Conservation (phyloP, 164 flowering plant species). For the Buxus sempervirens region DNA sequence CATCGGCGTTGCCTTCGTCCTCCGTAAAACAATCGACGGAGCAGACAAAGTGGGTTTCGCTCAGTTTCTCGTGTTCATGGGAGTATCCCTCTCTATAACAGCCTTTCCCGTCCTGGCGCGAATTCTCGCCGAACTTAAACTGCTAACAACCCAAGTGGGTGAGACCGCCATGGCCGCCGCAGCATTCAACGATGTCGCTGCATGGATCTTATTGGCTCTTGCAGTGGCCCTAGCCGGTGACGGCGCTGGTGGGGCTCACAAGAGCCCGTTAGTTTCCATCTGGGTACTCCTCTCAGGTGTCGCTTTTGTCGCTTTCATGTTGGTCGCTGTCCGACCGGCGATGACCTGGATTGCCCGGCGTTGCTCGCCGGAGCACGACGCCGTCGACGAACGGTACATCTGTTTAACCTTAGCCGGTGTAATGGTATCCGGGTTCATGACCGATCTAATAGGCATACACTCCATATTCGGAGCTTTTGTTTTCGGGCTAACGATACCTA, state of each 20-base stretch:
- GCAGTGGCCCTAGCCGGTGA: slow-evolving; percentile 30
- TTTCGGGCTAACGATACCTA: slow-evolving; percentile 41
- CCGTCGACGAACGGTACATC: slow-evolving; percentile 46
- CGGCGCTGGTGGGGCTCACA: slow-evolving; percentile 15
- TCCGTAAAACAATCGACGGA: slow-evolving; percentile 20
- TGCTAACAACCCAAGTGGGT: slow-evolving; percentile 26
- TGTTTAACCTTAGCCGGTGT: slow-evolving; percentile 41
- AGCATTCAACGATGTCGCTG: slow-evolving; percentile 33
- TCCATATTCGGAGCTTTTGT: slow-evolving; percentile 51
- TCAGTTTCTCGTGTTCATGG: slow-evolving; percentile 31
- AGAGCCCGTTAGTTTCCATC: slow-evolving; percentile 21
- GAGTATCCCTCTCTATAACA: slow-evolving; percentile 36
- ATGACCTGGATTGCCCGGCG: slow-evolving; percentile 46
- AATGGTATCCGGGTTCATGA: slow-evolving; percentile 34
- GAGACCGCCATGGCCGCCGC: slow-evolving; percentile 38
- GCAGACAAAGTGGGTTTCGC: slow-evolving; percentile 17
- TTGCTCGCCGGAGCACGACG: slow-evolving; percentile 32
- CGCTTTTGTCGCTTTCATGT: slow-evolving; percentile 51
- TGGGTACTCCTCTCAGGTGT: slow-evolving; percentile 41
- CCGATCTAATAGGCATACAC: slow-evolving; percentile 47
- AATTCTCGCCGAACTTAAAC: slow-evolving; percentile 31
- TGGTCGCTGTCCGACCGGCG: slow-evolving; percentile 39
- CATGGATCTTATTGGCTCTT: slow-evolving; percentile 34
- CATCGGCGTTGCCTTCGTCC: slow-evolving; percentile 20
- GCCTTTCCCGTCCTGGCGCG: slow-evolving; percentile 42